Percentiles rank a stretch among this genome's conserved stretches.
Conservation (phyloP, 139 green algal species). For the Spirogloea muscicola region DNA sequence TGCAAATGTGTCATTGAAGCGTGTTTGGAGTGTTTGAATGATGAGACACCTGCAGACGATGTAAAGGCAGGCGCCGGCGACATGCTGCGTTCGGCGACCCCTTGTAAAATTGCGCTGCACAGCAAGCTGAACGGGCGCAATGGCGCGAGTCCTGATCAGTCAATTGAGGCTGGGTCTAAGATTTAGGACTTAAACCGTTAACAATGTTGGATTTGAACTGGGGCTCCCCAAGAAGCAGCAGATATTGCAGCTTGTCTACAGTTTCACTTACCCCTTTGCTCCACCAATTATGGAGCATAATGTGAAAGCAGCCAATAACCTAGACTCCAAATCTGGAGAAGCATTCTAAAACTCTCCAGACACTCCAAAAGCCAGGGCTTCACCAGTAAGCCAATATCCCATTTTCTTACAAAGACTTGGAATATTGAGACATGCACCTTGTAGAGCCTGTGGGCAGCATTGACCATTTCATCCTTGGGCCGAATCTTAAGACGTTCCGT, state of each 20-base stretch:
- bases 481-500: constrained; percentile 78
- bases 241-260: no score
- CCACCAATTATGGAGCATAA: neutral
- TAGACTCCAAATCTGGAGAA: neutral
- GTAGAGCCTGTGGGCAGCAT: constrained; percentile 58
- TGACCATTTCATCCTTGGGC: constrained; percentile 68
- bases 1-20: no score
- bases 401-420: neutral
- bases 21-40: no score
- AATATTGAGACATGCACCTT: constrained; percentile 15
- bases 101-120: constrained; percentile 89
- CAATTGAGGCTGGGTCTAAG: neutral
- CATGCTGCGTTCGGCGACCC: constrained; percentile 79
- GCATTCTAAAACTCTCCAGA: neutral
- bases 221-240: neutral
- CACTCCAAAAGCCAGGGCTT: neutral
- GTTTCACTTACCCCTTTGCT: no score
- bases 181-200: neutral
- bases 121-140: constrained; percentile 69
- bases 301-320: neutral
- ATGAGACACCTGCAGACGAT: constrained; percentile 76
- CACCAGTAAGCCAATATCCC: no score
- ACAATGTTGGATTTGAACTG: neutral
- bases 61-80: constrained; percentile 92
- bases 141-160: constrained; percentile 46